Evolutionary conservation across 139 green algal genomes (phyloP).

Genomic region (Chlorella ohadii): DNA sequence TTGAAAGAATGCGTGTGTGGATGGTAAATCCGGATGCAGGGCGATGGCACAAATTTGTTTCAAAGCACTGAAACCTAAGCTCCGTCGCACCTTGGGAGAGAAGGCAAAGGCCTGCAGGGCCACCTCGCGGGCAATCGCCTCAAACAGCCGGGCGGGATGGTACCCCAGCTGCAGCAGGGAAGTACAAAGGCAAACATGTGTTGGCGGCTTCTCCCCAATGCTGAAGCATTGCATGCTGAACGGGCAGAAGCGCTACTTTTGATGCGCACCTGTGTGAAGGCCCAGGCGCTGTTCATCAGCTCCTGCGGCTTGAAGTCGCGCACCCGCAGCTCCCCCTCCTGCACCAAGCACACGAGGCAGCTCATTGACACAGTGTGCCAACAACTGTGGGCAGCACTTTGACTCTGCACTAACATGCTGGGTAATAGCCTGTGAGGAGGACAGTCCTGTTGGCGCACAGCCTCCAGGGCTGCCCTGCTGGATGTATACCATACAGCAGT

Average conservation of each 20-base stretch:
- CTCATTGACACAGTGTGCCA: no score
- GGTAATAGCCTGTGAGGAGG: no score
- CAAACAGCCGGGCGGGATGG: conserved; percentile 2
- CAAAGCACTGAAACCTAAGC: not conserved
- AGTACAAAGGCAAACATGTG: not conserved
- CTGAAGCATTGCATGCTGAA: no score
- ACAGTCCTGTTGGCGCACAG: no score
- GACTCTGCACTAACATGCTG: no score
- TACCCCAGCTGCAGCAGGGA: not conserved
- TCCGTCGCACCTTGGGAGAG: not conserved
- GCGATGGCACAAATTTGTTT: no score
- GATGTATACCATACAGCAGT: no score
- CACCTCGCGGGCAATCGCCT: not conserved
- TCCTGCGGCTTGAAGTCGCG: conserved; percentile 31
- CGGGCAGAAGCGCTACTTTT: no score
- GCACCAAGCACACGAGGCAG: not conserved
- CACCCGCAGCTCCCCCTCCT: conserved; percentile 15
- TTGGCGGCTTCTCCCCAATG: no score
- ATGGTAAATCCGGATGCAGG: not conserved
- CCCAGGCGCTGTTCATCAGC: conserved; percentile 32
- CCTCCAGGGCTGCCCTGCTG: no score
- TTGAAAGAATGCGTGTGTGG: not conserved
- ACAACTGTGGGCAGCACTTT: no score
- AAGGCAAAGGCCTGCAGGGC: conserved; percentile 20
- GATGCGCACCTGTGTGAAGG: conserved; percentile 16